Base-by-base conservation (phyloP, 768 basidiomycete genomes). In the Tulasnella sp. region DNA sequence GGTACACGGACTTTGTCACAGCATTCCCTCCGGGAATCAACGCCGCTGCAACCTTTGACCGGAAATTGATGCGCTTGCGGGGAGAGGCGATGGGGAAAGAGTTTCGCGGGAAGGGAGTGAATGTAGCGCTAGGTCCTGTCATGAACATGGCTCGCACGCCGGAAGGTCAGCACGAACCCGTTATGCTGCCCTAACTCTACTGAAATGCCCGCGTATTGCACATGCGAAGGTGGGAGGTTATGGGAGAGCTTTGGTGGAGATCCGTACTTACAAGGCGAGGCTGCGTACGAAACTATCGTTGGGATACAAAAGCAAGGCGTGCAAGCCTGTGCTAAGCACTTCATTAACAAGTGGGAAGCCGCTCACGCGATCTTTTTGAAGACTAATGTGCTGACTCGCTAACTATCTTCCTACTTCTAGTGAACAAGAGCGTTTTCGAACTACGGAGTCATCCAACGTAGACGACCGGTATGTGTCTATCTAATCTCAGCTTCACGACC, bases 11-110 rank as follows among this genome's bases (percentile, higher is more conserved):
- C 67, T 81, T 78, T 31, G 81, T 81, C 4, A 85, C 84, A 2
- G 80, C 80, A 0, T 93, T 92, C 73, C 92, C 93, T 0, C 77
- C 91, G n/a, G 87, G 81, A 0, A 74, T 96, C 64, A 91, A 87
- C 55, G 75, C 82, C 0, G 93, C 89, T 3, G 76, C 89, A 4
- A 88, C 92, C 76, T 91, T 69, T 65, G 80, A 90, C 64, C 87
- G 85, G 43, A 75, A 76, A 9, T 75, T 94, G 30, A 82, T 94
- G 57, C 85, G 90, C 53, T 71, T 73, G 15, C 82, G 92, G 25
- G 92, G 87, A 2, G 66, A 80, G 2, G 82, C 79, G 43, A 85
- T 96, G 80, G 92, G 91, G 19, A 66, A 75, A 56, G 93, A 98
- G 68, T 85, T 88, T 71, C 76, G 76, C 58, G 82, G 80, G 25